A percentile compares a stretch with the other conserved stretches of the same genome.
Conservation (phyloP, 352 stramenopile species). For the Phytophthora pluvialis region DNA sequence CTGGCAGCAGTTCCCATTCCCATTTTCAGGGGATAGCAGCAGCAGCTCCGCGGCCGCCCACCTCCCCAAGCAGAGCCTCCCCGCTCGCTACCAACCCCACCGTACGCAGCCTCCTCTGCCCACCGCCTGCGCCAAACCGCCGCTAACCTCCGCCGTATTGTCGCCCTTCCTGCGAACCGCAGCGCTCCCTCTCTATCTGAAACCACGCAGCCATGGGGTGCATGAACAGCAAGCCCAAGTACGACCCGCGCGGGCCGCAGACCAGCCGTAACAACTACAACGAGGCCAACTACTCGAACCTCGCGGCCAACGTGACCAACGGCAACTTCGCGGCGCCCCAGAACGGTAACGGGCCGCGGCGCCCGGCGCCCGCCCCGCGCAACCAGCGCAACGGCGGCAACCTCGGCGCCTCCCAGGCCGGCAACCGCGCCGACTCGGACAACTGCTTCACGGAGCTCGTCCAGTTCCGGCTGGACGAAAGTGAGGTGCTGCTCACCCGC, state of each 20-base stretch:
- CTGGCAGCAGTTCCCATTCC: slow-evolving; percentile 32
- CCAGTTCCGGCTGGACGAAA: slow-evolving; percentile 82
- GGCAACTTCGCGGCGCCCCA: slow-evolving; percentile 31
- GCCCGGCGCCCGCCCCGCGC: slow-evolving; percentile 8
- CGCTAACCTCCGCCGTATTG: slow-evolving; percentile 22
- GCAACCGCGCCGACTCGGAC: slow-evolving; percentile 45
- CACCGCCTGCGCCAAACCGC: neutral
- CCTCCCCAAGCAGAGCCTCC: slow-evolving; percentile 5
- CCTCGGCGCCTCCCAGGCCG: slow-evolving; percentile 13
- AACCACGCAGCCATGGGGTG: slow-evolving; percentile 37
- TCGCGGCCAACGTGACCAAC: slow-evolving; percentile 41
- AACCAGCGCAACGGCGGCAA: slow-evolving; percentile 28
- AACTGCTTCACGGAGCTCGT: slow-evolving; percentile 77
- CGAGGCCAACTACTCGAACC: slow-evolving; percentile 46
- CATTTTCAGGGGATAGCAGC: neutral
- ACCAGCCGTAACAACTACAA: slow-evolving; percentile 39
- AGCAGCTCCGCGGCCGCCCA: neutral
- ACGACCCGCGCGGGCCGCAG: slow-evolving; percentile 15
- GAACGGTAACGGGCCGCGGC: slow-evolving; percentile 19
- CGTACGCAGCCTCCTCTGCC: neutral
- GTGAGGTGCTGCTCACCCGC: slow-evolving; percentile 80
- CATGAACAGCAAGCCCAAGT: slow-evolving; percentile 39
- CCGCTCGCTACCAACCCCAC: slow-evolving; percentile 13
- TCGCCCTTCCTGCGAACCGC: slow-evolving; percentile 5
- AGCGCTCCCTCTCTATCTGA: slow-evolving; percentile 22